These are phyloP conservation scores for Agrocybe praecox DNA, from an alignment of 768 basidiomycete genomes.

Conservation along the genomic window DNA sequence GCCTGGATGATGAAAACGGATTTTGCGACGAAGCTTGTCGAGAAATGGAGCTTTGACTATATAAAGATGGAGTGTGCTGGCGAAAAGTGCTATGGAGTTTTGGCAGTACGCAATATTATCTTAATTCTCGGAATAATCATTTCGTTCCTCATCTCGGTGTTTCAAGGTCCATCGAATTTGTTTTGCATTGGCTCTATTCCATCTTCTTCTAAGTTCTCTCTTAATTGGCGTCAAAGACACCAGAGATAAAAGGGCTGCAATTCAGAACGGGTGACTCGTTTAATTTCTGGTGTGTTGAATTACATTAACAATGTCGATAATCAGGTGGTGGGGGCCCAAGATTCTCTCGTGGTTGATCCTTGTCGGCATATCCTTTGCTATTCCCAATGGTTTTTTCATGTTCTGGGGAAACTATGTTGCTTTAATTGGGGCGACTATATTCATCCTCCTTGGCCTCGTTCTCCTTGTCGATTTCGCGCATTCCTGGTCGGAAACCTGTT, in stretches of 20 bases:
- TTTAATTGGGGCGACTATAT: constrained; percentile 88
- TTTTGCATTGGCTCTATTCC: constrained; percentile 91
- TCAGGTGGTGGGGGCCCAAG: constrained; percentile 99
- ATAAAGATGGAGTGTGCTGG: constrained; percentile 96
- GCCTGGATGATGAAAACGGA: constrained; percentile 98
- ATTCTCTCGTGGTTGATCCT: constrained; percentile 87
- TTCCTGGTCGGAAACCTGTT: constrained; percentile 96
- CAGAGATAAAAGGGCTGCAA: constrained; percentile 87
- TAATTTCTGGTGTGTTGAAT: not conserved
- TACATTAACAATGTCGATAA: constrained; percentile 4
- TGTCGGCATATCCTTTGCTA: constrained; percentile 84
- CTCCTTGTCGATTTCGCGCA: constrained; percentile 99
- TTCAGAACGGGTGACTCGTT: constrained; percentile 89
- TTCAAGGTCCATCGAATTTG: constrained; percentile 90
- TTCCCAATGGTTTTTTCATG: constrained; percentile 97
- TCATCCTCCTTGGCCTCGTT: constrained; percentile 96
- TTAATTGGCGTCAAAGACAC: constrained; percentile 91
- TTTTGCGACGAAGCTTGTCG: constrained; percentile 80
- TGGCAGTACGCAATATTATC: constrained; percentile 65
- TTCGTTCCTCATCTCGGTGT: too few relatives aligned
- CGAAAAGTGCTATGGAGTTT: constrained; percentile 94
- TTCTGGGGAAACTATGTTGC: constrained; percentile 96
- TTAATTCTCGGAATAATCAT: not conserved
- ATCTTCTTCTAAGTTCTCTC: constrained; percentile 74
- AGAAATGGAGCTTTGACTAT: constrained; percentile 95